Evolutionary conservation across 129 eudicot genomes (phyloP).

Genomic region (Flaveria brownii): DNA sequence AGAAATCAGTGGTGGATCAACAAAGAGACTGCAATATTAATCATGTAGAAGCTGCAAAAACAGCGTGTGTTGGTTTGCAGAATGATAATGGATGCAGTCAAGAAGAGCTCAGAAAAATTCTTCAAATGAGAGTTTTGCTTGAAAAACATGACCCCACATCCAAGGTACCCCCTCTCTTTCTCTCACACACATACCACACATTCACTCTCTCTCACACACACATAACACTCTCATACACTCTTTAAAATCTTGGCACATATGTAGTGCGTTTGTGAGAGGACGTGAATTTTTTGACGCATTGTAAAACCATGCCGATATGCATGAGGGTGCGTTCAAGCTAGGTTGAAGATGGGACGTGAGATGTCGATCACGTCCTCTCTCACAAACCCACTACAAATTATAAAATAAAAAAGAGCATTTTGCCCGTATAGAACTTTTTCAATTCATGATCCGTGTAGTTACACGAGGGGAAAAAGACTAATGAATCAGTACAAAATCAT

Average conservation of each 20-base stretch:
- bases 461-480: too few species aligned
- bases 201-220: slow-evolving; percentile 6
- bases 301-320: too few species aligned
- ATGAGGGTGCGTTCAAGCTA: too few species aligned
- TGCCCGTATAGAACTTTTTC: too few species aligned
- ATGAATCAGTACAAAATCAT: slow-evolving; percentile 14
- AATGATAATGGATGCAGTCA: slow-evolving; percentile 19
- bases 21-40: slow-evolving; percentile 26
- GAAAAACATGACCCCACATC: slow-evolving; percentile 62
- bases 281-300: too few species aligned
- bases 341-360: too few species aligned
- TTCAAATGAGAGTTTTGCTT: slow-evolving; percentile 52
- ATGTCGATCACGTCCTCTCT: too few species aligned
- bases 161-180: slow-evolving; percentile 48
- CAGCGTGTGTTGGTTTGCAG: not conserved
- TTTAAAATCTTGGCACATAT: not conserved
- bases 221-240: not conserved
- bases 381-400: too few species aligned
- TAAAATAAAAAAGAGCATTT: too few species aligned
- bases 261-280: too few species aligned
- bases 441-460: too few species aligned
- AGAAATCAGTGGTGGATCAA: slow-evolving; percentile 33
- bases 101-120: slow-evolving; percentile 47
- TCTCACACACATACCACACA: slow-evolving; percentile 14
- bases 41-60: slow-evolving; percentile 18